Evolutionary conservation across 345 rosid species (phyloP).

Genomic region (Excoecaria agallocha): DNA sequence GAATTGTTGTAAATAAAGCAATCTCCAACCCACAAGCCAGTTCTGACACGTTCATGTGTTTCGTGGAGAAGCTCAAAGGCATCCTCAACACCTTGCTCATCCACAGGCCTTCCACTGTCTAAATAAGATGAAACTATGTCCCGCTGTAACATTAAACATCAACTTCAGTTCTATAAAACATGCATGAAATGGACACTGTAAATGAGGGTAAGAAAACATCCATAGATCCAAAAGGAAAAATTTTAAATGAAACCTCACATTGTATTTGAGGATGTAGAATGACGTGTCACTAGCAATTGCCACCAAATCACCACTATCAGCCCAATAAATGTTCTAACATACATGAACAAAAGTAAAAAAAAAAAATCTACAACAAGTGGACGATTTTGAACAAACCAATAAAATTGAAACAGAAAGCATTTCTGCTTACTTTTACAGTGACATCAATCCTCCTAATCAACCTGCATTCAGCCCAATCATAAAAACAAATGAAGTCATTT

Average conservation of each 20-base stretch:
- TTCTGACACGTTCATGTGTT: conserved; percentile 95
- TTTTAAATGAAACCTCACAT: conserved; percentile 46
- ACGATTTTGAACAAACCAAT: background rate
- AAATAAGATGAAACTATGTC: conserved; percentile 83
- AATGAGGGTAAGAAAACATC: conserved; percentile 1
- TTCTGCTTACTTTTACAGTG: conserved; percentile 81
- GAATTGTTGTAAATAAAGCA: conserved; percentile 98
- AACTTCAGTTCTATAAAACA: conserved; percentile 8
- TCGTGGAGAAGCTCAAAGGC: conserved; percentile 99
- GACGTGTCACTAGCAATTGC: conserved; percentile 96
- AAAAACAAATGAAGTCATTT: conserved; percentile 95
- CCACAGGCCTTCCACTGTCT: conserved; percentile 85
- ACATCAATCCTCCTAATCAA: conserved; percentile 96
- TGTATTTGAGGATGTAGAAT: conserved; percentile 92
- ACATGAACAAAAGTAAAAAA: conserved; percentile 22
- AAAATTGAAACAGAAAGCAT: conserved; percentile 8
- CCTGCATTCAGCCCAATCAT: conserved; percentile 99
- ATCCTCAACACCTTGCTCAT: conserved; percentile 98
- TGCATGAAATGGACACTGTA: background rate
- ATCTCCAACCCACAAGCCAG: conserved; percentile 99
- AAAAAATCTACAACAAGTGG: background rate
- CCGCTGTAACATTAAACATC: conserved; percentile 56
- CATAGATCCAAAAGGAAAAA: conserved; percentile 12
- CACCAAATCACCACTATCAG: conserved; percentile 97
- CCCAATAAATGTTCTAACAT: conserved; percentile 94